Evolutionary conservation across 1,284 basidiomycete species (phyloP).

Genomic region (Schizophyllum amplum): DNA sequence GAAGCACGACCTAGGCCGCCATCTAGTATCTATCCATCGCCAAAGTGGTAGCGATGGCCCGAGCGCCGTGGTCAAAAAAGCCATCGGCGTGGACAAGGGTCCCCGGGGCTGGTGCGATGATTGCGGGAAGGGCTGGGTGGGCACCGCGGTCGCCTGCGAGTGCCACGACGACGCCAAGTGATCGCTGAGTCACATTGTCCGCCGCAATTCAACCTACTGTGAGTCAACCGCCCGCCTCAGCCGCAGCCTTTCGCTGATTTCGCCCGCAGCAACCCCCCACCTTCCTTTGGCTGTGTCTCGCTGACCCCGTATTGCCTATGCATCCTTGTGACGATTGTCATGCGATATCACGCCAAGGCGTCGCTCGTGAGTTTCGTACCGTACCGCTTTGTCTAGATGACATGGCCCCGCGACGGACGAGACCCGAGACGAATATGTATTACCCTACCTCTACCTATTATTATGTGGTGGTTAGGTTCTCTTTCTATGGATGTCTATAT

Average conservation of each 20-base stretch:
- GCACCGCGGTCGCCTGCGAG: slow-evolving; percentile 45
- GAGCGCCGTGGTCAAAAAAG: slow-evolving; percentile 32
- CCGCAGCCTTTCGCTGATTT: neutral
- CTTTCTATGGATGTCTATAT: neutral
- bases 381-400: slow-evolving; percentile 43
- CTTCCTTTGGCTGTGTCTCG: slow-evolving; percentile 9
- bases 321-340: neutral
- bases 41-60: slow-evolving; percentile 64
- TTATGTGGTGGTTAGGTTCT: neutral
- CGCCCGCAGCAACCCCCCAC: slow-evolving; percentile 3
- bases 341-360: slow-evolving; percentile 33
- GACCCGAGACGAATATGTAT: slow-evolving; percentile 34
- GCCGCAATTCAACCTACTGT: slow-evolving; percentile 20
- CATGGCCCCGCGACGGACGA: slow-evolving; percentile 54
- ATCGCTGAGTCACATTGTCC: slow-evolving; percentile 13
- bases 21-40: slow-evolving; percentile 79
- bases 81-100: slow-evolving; percentile 57
- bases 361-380: slow-evolving; percentile 52
- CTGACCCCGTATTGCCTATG: neutral
- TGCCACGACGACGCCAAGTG: slow-evolving; percentile 61
- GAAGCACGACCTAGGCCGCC: slow-evolving; percentile 83
- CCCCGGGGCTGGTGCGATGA: slow-evolving; percentile 61
- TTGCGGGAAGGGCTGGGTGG: slow-evolving; percentile 67
- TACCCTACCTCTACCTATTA: slow-evolving; percentile 15
- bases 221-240: slow-evolving; percentile 6